Conservation (phyloP, 2,329 filamentous ascomycete genomes). For the Hyphodiscus sp. region DNA sequence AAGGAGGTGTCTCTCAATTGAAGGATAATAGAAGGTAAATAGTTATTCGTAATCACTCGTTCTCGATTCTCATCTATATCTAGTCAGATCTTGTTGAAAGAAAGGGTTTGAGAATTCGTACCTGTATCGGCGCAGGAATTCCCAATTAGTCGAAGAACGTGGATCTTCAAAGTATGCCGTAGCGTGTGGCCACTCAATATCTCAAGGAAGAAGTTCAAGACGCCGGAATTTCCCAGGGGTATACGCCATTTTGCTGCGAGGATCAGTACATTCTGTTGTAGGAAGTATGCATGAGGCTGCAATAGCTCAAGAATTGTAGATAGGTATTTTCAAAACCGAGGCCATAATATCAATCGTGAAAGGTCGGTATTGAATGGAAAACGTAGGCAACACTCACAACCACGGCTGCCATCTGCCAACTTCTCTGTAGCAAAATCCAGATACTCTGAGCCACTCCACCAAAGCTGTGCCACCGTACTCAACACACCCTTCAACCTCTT, state of each 20-base stretch:
- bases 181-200: slow-evolving; percentile 36
- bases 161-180: slow-evolving; percentile 41
- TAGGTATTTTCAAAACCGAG: background rate
- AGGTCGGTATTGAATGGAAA: background rate
- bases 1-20: slow-evolving; percentile 41
- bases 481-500: slow-evolving; percentile 21
- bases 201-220: slow-evolving; percentile 49
- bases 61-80: slow-evolving; percentile 50
- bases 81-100: background rate
- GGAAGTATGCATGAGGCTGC: too few relatives aligned
- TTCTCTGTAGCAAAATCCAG: slow-evolving; percentile 45
- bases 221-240: slow-evolving; percentile 50
- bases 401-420: slow-evolving; percentile 48
- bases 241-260: slow-evolving; percentile 47
- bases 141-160: slow-evolving; percentile 51
- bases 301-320: background rate
- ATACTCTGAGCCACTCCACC: slow-evolving; percentile 34
- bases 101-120: slow-evolving; percentile 21
- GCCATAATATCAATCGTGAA: background rate
- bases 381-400: slow-evolving; percentile 37
- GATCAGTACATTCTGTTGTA: background rate
- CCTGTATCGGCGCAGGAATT: slow-evolving; percentile 58
- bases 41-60: slow-evolving; percentile 44
- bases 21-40: slow-evolving; percentile 41
- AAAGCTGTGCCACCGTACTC: slow-evolving; percentile 31